These are phyloP conservation scores for Cercospora sp. DNA, from an alignment of 2,329 filamentous ascomycete genomes.

Conservation along the genomic window DNA sequence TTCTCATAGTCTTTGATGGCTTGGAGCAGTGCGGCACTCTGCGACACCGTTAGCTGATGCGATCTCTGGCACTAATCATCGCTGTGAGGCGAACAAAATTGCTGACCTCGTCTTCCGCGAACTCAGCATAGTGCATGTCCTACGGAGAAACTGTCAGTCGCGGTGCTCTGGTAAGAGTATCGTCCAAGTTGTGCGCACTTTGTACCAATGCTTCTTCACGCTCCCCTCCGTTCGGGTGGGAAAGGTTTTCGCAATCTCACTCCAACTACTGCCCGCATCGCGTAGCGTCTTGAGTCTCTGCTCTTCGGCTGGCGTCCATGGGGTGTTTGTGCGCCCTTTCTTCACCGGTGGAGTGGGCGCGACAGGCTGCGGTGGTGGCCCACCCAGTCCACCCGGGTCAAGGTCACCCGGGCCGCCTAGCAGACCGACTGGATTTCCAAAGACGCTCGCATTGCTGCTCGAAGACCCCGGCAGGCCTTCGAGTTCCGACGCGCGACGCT, in stretches of 20 bases:
- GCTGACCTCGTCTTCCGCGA: conserved; percentile 91
- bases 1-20: conserved; percentile 99
- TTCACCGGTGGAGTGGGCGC: conserved; percentile 62
- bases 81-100: conserved; percentile 44
- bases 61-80: conserved; percentile 21
- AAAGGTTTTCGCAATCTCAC: conserved; percentile 98
- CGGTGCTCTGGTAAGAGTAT: neutral
- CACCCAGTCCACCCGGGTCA: conserved; percentile 23
- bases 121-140: conserved; percentile 99
- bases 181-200: conserved; percentile 56
- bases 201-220: conserved; percentile 99
- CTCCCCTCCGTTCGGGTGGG: conserved; percentile 92
- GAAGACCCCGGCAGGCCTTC: conserved; percentile 36
- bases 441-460: conserved; percentile 35
- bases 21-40: conserved; percentile 77
- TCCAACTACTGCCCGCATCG: conserved; percentile 91
- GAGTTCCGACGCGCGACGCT: conserved; percentile 42
- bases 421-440: conserved; percentile 33
- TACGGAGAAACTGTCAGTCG: conserved; percentile 42
- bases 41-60: conserved; percentile 37
- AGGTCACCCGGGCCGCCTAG: conserved; percentile 26
- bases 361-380: conserved; percentile 39
- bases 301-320: conserved; percentile 95
- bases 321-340: conserved; percentile 97
- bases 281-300: conserved; percentile 90